Evolutionary conservation across 495 filamentous ascomycete genomes (phyloP).

Genomic region (Penicillium psychrofluorescens): DNA sequence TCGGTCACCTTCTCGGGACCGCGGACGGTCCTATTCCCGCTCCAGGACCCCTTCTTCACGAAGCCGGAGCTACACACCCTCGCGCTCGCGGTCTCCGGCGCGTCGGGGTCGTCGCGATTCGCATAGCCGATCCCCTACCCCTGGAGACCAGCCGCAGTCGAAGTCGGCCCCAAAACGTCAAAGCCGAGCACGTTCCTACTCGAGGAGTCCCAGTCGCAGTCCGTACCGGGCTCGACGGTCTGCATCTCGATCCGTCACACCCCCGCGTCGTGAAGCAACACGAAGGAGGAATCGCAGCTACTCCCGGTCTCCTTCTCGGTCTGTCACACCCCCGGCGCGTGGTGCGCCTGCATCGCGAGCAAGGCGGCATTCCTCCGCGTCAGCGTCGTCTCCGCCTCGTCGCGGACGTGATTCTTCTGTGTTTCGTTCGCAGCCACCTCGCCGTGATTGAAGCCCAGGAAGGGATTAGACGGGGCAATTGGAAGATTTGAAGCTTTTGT

Average conservation of each 20-base stretch:
- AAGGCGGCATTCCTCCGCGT: constrained; percentile 17
- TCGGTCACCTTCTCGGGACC: constrained; percentile 29
- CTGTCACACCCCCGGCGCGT: constrained; percentile 23
- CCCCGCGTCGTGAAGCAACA: constrained; percentile 17
- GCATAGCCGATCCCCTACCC: constrained; percentile 22
- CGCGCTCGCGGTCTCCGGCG: constrained; percentile 26
- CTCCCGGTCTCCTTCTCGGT: constrained; percentile 27
- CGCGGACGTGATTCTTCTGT: constrained; percentile 11
- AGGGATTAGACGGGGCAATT: too few relatives aligned
- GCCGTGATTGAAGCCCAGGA: not conserved
- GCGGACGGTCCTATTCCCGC: constrained; percentile 30
- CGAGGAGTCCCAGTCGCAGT: constrained; percentile 21
- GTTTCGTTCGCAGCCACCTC: constrained; percentile 23
- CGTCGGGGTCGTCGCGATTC: constrained; percentile 27
- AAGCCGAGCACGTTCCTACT: constrained; percentile 19
- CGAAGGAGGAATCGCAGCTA: constrained; percentile 21
- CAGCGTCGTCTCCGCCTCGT: constrained; percentile 23
- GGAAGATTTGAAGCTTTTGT: too few relatives aligned
- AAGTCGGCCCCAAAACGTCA: constrained; percentile 6
- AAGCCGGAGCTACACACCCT: constrained; percentile 30
- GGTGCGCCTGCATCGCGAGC: constrained; percentile 4
- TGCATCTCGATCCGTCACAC: constrained; percentile 26
- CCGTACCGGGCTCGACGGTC: constrained; percentile 21
- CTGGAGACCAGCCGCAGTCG: constrained; percentile 10
- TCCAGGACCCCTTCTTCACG: constrained; percentile 32